Base-by-base conservation (phyloP, 2,329 filamentous ascomycete genomes). In the Penicillium verrucosum region DNA sequence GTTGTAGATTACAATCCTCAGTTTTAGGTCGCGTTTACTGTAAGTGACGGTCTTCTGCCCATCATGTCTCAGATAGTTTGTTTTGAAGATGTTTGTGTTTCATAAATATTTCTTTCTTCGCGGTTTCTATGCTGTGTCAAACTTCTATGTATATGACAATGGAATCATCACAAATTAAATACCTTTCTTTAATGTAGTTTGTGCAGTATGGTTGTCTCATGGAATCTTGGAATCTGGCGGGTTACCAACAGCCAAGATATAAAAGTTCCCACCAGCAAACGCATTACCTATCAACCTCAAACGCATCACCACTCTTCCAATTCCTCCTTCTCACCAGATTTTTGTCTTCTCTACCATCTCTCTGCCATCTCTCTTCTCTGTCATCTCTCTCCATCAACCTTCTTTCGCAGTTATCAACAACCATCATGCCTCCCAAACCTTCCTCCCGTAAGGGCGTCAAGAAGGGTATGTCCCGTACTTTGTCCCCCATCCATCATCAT, bases 1-100 rank as follows among this genome's bases (percentile, higher is more conserved):
- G 73, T 74, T 23, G 70, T 74, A 34, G 56, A 72, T 41, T 67
- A 65, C 34, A 65, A 70, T 41, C 65, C 67, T 52, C 56, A 21
- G 41, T 43, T 36, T 10, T 27, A 44, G 6, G 12, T 14, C 34
- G 36, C 12, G 7, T 12, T 32, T 42, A 2, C 5, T 42, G 12
- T 5, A 23, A 14, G 40, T n/a, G 9, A 16, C 3, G 16, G 12
- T 36, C 9, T 25, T 8, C 16, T 14, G 10, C 23, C 2, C 6
- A 23, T 23, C 5, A 16, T 50, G 29, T 36, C 10, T 36, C 32
- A 12, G 44, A 27, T 32, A 11, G 21, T 9, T 37, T 18, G 30
- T 41, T 25, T 46, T 43, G 10, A 27, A 12, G 38, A 40, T 36
- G 37, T 48, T 54, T 34, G 36, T 46, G 14, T 34, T 32, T 23